Base-by-base conservation (phyloP, 805 yeast species). In the Lipomyces mesembrius region DNA sequence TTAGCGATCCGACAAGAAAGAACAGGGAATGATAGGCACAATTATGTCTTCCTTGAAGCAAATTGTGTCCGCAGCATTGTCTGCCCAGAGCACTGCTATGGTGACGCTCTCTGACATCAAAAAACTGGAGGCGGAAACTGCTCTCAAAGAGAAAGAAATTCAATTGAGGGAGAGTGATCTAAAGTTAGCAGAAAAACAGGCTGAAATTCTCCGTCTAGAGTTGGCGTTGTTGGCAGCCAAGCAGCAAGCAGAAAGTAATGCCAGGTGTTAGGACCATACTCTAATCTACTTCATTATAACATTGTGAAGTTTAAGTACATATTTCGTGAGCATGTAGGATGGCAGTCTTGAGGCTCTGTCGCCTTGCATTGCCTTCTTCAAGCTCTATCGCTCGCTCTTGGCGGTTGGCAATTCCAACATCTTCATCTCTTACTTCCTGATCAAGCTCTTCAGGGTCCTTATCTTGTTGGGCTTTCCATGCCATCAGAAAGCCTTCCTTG, bases 381-480 rank as follows among this genome's bases (percentile, higher is more conserved):
- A 39, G 46, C 46, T 39, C 17, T 39, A 14, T 39, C 46, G 46
- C 46, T 39, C 46, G 46, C 46, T 39, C 46, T 39, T 39, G 46
- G 46, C n/a, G 46, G 46, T 39, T 12, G 46, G 17, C n/a, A 14
- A 39, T 39, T 14, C 46, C 46, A 5, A 12, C 46, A 39, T 39
- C 46, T 39, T 39, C 46, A 39, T 39, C 46, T 39, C 46, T 39
- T 39, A 39, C 46, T 39, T 39, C 46, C 6, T 39, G 46, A 20
- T 39, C n/a, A 39, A 20, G 46, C 46, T 12, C n/a, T 39, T 39
- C 46, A 39, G 20, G 46, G 46, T 39, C 46, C 46, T 12, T 39
- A 17, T 39, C 46, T 39, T 39, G 46, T 39, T 39, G n/a, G 46
- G 46, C 46, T 12, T 2, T 39, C 46, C 46, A 39, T 39, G 46